phyloP scores from a whole-genome alignment of 352 stramenopile species.

The Globisporangium paroecandrum region DNA sequence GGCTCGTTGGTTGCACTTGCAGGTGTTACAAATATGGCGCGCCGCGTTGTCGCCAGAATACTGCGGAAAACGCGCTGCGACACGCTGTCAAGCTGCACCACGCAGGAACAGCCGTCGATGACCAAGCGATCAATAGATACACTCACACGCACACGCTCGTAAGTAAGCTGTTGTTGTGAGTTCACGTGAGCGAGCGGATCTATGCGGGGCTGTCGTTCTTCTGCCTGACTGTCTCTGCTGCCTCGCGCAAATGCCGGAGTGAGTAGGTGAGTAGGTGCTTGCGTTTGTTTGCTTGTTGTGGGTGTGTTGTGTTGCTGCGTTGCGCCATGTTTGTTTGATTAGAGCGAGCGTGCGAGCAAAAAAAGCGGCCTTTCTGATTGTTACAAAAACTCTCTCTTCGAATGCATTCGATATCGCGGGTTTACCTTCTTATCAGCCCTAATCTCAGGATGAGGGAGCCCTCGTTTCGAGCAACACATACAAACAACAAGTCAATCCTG shows the following conservation, averaged over 20 bases:
- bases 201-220: neutral
- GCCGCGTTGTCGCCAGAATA: neutral
- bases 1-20: constrained; percentile 26
- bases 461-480: too few species aligned
- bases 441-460: too few species aligned
- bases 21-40: neutral
- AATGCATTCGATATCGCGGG: neutral
- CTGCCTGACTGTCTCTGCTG: neutral
- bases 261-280: neutral
- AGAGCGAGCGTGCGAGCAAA: too few species aligned
- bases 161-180: neutral
- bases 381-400: too few species aligned
- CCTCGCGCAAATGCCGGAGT: neutral
- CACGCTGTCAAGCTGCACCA: neutral
- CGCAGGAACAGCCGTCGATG: neutral
- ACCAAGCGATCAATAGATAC: neutral
- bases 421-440: neutral
- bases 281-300: neutral
- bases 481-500: too few species aligned
- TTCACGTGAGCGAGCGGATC: neutral
- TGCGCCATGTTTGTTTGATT: neutral
- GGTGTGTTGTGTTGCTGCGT: neutral
- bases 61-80: neutral
- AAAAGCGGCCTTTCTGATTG: neutral
- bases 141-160: neutral